A percentile compares a stretch with the other conserved stretches of the same genome.
Conservation (phyloP, 164 flowering plant species). For the Euptelea pleiosperma region DNA sequence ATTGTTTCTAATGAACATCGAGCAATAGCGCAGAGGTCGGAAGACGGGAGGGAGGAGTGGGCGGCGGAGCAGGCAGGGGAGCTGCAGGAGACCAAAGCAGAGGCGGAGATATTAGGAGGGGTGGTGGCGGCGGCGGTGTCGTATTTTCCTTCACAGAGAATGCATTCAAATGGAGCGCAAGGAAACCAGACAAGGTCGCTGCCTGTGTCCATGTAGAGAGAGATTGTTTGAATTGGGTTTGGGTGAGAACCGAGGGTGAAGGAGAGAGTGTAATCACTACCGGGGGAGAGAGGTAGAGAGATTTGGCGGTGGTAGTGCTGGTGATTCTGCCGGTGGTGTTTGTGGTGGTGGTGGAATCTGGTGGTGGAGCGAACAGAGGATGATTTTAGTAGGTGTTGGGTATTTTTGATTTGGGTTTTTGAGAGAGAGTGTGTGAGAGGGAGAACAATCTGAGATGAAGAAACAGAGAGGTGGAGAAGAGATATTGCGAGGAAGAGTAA, state of each 20-base stretch:
- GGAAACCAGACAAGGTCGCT: conserved; percentile 96
- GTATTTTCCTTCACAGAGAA: conserved; percentile 71
- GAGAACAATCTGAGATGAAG: conserved; percentile 27
- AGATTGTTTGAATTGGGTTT: conserved; percentile 34
- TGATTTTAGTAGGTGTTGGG: conserved; percentile 75
- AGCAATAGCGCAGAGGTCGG: conserved; percentile 81
- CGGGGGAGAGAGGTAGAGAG: conserved; percentile 83
- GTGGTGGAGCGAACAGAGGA: conserved; percentile 57
- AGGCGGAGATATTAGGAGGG: conserved; percentile 35
- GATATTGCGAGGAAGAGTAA: conserved; percentile 19
- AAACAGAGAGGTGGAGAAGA: conserved; percentile 8
- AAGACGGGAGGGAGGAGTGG: conserved; percentile 55
- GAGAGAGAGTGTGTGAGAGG: conserved; percentile 72
- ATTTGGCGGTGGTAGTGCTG: conserved; percentile 30
- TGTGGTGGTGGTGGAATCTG: conserved; percentile 47
- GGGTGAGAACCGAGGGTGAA: conserved; percentile 53
- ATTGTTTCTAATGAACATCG: conserved; percentile 63
- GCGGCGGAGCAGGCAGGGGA: conserved; percentile 69
- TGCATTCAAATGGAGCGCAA: conserved; percentile 77
- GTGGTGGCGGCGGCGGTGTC: conserved; percentile 16
- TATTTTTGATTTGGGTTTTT: conserved; percentile 33
- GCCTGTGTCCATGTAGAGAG: conserved; percentile 89
- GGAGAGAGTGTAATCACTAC: conserved; percentile 76
- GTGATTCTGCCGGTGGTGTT: conserved; percentile 34
- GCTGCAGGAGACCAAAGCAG: conserved; percentile 48